phyloP scores from a whole-genome alignment of 306 rosid genomes.

The Alnus rubra region DNA sequence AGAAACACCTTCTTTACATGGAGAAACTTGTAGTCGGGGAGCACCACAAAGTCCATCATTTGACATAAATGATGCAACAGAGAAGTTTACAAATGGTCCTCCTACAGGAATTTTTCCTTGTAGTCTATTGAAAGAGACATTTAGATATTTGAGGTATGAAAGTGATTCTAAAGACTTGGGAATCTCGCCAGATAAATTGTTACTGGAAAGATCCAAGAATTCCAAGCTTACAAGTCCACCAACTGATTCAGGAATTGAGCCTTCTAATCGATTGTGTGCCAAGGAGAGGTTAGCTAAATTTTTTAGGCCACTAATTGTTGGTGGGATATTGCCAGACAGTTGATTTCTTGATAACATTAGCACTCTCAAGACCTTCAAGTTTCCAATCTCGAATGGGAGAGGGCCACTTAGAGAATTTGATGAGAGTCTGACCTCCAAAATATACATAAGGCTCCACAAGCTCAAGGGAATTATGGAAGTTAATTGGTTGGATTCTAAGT shows the following conservation, averaged over 20 bases:
- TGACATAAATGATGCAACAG: conserved; percentile 31
- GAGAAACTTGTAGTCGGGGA: conserved; percentile 22
- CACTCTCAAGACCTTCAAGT: conserved; percentile 11
- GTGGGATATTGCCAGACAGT: too few species aligned
- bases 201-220: conserved; percentile 10
- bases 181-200: conserved; percentile 1
- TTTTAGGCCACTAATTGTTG: too few species aligned
- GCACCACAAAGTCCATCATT: conserved; percentile 38
- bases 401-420: conserved; percentile 28
- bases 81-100: conserved; percentile 27
- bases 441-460: conserved; percentile 11
- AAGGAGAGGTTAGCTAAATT: conserved; percentile 25
- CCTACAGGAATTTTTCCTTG: conserved; percentile 41
- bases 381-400: conserved; percentile 21
- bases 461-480: conserved; percentile 10
- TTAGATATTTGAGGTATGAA: not conserved
- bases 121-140: conserved; percentile 9
- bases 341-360: too few species aligned
- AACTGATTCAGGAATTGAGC: conserved; percentile 32
- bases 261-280: conserved; percentile 22
- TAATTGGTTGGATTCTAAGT: conserved; percentile 11
- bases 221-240: conserved; percentile 26
- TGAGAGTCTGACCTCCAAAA: not conserved
- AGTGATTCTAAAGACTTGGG: conserved; percentile 15
- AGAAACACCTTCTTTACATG: conserved; percentile 16